Evolutionary conservation across 345 rosid species (phyloP).

Genomic region (Murraya koenigii): DNA sequence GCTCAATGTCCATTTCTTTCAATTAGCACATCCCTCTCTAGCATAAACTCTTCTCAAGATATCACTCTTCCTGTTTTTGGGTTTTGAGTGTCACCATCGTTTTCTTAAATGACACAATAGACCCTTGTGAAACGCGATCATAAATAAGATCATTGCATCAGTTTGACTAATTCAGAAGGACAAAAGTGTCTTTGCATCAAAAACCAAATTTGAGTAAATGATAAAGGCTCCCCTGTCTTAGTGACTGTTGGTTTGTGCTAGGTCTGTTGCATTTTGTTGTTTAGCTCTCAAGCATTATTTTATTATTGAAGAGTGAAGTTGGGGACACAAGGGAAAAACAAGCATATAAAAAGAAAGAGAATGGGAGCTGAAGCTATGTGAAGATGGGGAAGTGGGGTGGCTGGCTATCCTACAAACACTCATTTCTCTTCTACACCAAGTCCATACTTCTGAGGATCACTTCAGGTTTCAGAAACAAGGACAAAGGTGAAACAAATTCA

Average conservation of each 20-base stretch:
- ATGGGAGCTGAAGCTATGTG: background rate
- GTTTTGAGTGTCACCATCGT: background rate
- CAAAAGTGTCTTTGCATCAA: background rate
- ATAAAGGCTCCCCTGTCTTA: slow-evolving; percentile 22
- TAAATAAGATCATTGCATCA: background rate
- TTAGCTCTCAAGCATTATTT: slow-evolving; percentile 22
- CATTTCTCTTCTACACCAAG: slow-evolving; percentile 33
- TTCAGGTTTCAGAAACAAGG: slow-evolving; percentile 30
- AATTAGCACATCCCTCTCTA: slow-evolving; percentile 1
- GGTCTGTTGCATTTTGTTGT: slow-evolving; percentile 34
- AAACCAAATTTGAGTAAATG: background rate
- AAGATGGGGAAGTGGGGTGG: slow-evolving; percentile 38
- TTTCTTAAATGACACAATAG: background rate
- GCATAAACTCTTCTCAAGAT: background rate
- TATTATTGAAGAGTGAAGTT: slow-evolving; percentile 13
- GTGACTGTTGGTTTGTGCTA: slow-evolving; percentile 27
- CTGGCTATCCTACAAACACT: slow-evolving; percentile 35
- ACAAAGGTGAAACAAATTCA: slow-evolving; percentile 36
- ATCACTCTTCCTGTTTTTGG: background rate
- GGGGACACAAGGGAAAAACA: background rate
- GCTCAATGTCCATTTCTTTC: slow-evolving; percentile 24
- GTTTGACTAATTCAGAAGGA: background rate
- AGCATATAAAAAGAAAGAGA: slow-evolving; percentile 12
- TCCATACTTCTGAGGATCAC: slow-evolving; percentile 33
- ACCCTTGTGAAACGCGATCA: background rate